Evolutionary conservation across 1,284 basidiomycete species (phyloP), one percentile per base, ranked within the genome.

Genomic region (Pseudozyma pruni): DNA sequence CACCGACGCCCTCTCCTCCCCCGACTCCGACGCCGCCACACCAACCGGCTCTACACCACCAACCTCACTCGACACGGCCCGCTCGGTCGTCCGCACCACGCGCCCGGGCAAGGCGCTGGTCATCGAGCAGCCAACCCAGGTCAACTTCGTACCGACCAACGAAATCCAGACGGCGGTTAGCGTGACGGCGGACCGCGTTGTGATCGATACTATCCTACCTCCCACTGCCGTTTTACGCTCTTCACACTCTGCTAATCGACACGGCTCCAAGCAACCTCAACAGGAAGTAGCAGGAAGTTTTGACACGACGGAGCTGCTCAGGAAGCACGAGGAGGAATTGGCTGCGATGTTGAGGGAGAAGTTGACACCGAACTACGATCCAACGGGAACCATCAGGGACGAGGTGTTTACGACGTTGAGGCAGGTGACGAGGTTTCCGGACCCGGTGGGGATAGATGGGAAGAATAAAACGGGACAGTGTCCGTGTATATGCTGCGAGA

Each of bases 121-220:
- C 25, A 35, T 69, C 34, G 22, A 50, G 8, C 51, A 62, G 7
- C 61, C 68, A 8, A 71, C 68, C 0, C 34, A 50, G 0, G 75
- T 76, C 42, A 62, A 56, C 39, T 74, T 76, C 42, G 72, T 76
- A 14, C 75, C 72, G 16, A 76, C 72, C 2, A 33, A 52, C 7
- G 50, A 72, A 32, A 54, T 72, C 19, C 75, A 76, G 31, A 76
- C 72, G 8, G 56, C 69, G 17, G 68, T 76, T 17, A 70, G 72
- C 33, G 46, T 67, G 17, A 56, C 49, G 2, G 58, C 44, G 10
- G 75, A 74, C 33, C 44, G 71, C 3, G 54, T 74, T 23, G 53
- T 76, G 31, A 75, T 76, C 25, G 75, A 76, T 40, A 76, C 69
- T 11, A 70, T 74, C 40, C 49, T 72, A 14, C 75, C 75, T 0